Evolutionary conservation across 2,329 filamentous ascomycete genomes (phyloP).

Genomic region (Raffaelea albimanens): DNA sequence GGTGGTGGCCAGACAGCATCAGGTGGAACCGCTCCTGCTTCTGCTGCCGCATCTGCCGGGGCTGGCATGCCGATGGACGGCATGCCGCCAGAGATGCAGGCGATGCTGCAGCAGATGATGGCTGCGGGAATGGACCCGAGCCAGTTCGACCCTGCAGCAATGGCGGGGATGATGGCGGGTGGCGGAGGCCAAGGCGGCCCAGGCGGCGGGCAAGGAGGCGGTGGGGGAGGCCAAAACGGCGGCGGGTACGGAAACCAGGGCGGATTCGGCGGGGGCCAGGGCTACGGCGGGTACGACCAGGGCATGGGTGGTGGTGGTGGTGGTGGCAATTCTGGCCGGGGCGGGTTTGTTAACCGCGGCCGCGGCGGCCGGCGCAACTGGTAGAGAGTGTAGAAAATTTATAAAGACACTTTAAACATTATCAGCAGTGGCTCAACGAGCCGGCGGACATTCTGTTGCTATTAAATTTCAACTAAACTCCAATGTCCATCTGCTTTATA

Average conservation of each 20-base stretch:
- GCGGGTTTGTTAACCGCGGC: constrained; percentile 21
- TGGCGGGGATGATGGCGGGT: constrained; percentile 51
- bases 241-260: constrained; percentile 33
- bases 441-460: too few relatives aligned
- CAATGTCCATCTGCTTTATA: too few relatives aligned
- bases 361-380: constrained; percentile 18
- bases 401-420: too few relatives aligned
- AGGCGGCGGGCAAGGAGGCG: constrained; percentile 32
- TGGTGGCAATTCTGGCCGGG: constrained; percentile 21
- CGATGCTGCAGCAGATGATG: constrained; percentile 65
- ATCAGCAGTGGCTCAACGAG: too few relatives aligned
- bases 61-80: constrained; percentile 34
- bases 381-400: not conserved
- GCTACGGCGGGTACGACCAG: constrained; percentile 30
- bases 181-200: constrained; percentile 27
- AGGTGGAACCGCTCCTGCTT: not conserved
- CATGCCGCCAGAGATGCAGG: constrained; percentile 57
- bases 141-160: constrained; percentile 53
- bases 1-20: not conserved
- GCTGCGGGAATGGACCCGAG: constrained; percentile 53
- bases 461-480: too few relatives aligned
- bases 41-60: not conserved
- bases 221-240: constrained; percentile 35
- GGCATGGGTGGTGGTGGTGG: constrained; percentile 27
- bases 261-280: constrained; percentile 18